A percentile compares a stretch with the other conserved stretches of the same genome.
Evolutionary conservation across 495 filamentous ascomycete species (phyloP).

Genomic region (Neurospora sp.): DNA sequence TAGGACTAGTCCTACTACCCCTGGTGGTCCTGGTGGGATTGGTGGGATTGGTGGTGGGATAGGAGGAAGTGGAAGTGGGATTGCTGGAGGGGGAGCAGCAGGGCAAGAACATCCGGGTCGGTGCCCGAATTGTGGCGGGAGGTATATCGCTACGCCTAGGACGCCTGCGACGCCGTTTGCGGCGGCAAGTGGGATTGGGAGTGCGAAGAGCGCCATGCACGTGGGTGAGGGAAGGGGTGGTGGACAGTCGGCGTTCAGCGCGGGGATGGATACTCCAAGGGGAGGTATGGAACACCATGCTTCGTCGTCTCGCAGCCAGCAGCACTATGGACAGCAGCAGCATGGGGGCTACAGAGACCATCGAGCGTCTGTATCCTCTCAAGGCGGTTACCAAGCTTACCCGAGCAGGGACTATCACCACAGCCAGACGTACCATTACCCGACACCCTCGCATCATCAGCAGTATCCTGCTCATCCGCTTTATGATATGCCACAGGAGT

Average conservation of each 20-base stretch:
- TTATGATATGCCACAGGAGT: not conserved
- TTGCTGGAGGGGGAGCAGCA: too few species aligned
- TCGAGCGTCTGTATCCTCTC: not conserved
- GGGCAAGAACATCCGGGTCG: conserved; percentile 40
- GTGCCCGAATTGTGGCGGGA: conserved; percentile 53
- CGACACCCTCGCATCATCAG: not conserved
- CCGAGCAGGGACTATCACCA: not conserved
- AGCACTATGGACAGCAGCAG: not conserved
- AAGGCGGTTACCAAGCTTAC: not conserved
- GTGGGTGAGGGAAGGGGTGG: not conserved
- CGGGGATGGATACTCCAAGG: not conserved
- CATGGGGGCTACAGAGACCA: not conserved
- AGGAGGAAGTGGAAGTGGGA: too few species aligned
- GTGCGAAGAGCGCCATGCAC: not conserved
- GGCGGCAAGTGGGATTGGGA: not conserved
- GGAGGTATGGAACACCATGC: not conserved
- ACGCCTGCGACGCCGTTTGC: conserved; percentile 43
- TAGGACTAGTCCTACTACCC: not conserved
- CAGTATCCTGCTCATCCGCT: not conserved
- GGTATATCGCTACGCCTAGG: conserved; percentile 48
- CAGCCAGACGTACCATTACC: not conserved
- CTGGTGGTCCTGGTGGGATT: not conserved
- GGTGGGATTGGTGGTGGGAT: too few species aligned
- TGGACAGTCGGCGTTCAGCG: not conserved
- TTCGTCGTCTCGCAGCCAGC: not conserved